These are phyloP conservation scores for Ustilago xerochloae DNA, from an alignment of 1,284 basidiomycete species.

Conservation along the genomic window DNA sequence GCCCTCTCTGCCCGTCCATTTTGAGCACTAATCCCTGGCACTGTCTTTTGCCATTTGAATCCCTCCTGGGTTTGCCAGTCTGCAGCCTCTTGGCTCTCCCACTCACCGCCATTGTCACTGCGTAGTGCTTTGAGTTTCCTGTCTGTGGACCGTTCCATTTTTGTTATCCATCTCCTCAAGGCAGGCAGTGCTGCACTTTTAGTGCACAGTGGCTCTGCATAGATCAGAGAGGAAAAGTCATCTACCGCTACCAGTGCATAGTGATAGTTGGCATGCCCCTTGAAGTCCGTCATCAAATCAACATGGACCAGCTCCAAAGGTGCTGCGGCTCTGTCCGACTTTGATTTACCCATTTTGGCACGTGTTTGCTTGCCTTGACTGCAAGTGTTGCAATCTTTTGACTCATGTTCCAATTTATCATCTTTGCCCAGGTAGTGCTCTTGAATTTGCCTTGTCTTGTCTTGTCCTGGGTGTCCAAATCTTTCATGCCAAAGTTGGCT, in stretches of 20 bases:
- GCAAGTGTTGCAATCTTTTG: constrained; percentile 1
- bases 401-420: neutral
- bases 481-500: constrained; percentile 1
- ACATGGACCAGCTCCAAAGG: constrained; percentile 1
- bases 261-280: constrained; percentile 4
- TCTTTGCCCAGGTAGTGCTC: constrained; percentile 1
- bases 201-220: neutral
- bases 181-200: neutral
- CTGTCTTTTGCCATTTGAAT: neutral
- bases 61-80: neutral
- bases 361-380: neutral
- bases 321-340: neutral
- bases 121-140: neutral
- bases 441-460: constrained; percentile 7
- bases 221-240: constrained; percentile 2
- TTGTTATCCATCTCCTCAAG: neutral
- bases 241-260: constrained; percentile 4
- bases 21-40: neutral
- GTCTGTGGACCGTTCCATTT: neutral
- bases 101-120: neutral
- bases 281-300: neutral
- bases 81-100: neutral
- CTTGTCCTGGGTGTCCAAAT: constrained; percentile 5
- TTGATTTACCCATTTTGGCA: neutral
- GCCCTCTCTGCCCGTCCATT: neutral